A percentile compares a stretch with the other conserved stretches of the same genome.
phyloP scores from a whole-genome alignment of 2,329 filamentous ascomycete species.

The Daldinia sp. region DNA sequence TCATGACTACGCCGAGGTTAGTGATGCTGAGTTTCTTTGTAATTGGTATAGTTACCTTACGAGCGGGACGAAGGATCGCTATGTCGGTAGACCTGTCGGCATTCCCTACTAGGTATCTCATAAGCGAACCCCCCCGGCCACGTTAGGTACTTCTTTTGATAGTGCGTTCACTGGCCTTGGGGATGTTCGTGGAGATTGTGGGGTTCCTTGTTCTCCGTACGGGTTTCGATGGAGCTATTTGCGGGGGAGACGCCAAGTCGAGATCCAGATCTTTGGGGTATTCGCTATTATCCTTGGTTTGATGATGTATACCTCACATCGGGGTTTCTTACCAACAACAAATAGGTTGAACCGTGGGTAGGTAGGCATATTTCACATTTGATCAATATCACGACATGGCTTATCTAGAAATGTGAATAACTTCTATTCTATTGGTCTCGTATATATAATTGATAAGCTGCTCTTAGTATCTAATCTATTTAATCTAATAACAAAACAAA shows the following conservation, averaged over 20 bases:
- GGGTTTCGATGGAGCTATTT: conserved; percentile 9
- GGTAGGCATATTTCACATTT: not conserved
- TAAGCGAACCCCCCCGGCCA: not conserved
- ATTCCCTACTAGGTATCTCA: conserved; percentile 1
- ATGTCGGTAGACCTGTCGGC: conserved; percentile 31
- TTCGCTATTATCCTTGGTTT: not conserved
- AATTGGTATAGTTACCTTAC: not conserved
- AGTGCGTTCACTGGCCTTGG: not conserved
- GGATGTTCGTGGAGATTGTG: conserved; percentile 26
- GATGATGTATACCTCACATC: not conserved
- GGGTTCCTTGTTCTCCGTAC: conserved; percentile 10
- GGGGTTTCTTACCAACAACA: conserved; percentile 1
- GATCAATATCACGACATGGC: not conserved
- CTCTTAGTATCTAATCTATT: not conserved
- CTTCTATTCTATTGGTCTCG: not conserved
- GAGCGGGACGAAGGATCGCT: not conserved
- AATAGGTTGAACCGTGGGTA: not conserved
- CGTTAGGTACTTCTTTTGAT: not conserved
- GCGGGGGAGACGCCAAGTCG: conserved; percentile 20
- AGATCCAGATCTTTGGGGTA: conserved; percentile 20
- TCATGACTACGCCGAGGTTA: conserved; percentile 6
- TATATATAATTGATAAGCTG: not conserved
- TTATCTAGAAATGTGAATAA: not conserved
- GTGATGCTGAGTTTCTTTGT: conserved; percentile 4
- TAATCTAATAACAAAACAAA: not conserved